These are phyloP conservation scores for Beauveria caledonica DNA, from an alignment of 2,329 filamentous ascomycete genomes.

Conservation along the genomic window DNA sequence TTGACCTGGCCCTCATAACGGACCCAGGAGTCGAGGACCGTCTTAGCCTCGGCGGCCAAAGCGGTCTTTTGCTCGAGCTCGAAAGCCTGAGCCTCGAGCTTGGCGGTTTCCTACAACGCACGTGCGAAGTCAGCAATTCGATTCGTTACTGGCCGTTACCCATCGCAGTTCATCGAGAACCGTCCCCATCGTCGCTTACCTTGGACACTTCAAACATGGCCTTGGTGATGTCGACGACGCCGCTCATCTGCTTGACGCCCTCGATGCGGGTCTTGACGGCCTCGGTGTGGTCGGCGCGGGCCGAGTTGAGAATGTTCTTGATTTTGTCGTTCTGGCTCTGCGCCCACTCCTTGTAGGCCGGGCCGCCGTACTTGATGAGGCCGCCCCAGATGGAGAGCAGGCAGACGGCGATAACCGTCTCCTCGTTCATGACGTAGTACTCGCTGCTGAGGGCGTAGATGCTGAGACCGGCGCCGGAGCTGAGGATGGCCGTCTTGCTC, in stretches of 20 bases:
- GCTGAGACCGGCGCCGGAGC: conserved; percentile 80
- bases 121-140: conserved; percentile 16
- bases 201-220: conserved; percentile 95
- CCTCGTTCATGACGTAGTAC: conserved; percentile 99
- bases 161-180: neutral
- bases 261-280: conserved; percentile 92
- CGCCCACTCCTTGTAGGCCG: conserved; percentile 88
- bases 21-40: conserved; percentile 95
- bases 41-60: conserved; percentile 86
- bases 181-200: conserved; percentile 44
- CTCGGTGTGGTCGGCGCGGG: conserved; percentile 87
- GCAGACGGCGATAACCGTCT: conserved; percentile 89
- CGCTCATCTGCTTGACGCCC: conserved; percentile 87
- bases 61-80: conserved; percentile 96
- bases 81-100: conserved; percentile 91
- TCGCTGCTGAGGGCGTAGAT: conserved; percentile 98
- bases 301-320: conserved; percentile 89
- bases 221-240: conserved; percentile 96
- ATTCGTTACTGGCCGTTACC: neutral
- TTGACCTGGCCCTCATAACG: conserved; percentile 98
- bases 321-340: conserved; percentile 84
- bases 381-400: conserved; percentile 88
- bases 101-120: conserved; percentile 73
- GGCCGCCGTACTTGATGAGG: conserved; percentile 88
- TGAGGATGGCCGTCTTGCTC: conserved; percentile 96